These are phyloP conservation scores for Phytophthora uliginosa DNA, from an alignment of 352 stramenopile species.

Conservation along the genomic window DNA sequence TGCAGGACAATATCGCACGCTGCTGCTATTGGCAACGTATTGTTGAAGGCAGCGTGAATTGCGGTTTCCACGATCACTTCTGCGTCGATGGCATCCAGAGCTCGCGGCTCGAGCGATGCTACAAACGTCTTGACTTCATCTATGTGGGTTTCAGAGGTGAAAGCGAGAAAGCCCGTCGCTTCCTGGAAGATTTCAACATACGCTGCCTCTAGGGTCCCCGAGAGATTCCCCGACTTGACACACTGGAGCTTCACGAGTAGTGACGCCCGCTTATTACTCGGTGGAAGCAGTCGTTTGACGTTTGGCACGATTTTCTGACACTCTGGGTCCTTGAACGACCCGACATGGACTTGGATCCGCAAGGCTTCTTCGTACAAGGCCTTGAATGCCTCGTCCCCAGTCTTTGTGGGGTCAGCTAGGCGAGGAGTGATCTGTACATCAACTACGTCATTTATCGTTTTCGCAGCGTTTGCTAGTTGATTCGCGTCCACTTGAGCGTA, in stretches of 20 bases:
- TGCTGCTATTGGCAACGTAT: slow-evolving; percentile 39
- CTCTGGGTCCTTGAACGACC: slow-evolving; percentile 78
- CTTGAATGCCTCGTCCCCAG: slow-evolving; percentile 31
- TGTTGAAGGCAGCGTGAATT: slow-evolving; percentile 59
- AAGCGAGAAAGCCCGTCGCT: slow-evolving; percentile 51
- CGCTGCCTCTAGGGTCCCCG: slow-evolving; percentile 46
- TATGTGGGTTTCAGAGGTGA: slow-evolving; percentile 38
- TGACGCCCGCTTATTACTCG: slow-evolving; percentile 50
- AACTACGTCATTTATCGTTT: slow-evolving; percentile 73
- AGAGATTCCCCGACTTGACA: slow-evolving; percentile 62
- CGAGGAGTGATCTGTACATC: slow-evolving; percentile 68
- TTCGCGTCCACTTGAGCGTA: slow-evolving; percentile 78
- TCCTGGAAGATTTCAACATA: slow-evolving; percentile 79
- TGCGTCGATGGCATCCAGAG: slow-evolving; percentile 50
- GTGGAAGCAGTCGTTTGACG: slow-evolving; percentile 55
- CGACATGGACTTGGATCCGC: slow-evolving; percentile 74
- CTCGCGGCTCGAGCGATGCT: slow-evolving; percentile 35
- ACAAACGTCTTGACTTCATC: slow-evolving; percentile 52
- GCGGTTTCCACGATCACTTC: slow-evolving; percentile 70
- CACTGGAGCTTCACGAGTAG: slow-evolving; percentile 77
- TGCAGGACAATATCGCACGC: slow-evolving; percentile 63
- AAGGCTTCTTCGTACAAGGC: slow-evolving; percentile 76
- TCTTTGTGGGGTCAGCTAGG: slow-evolving; percentile 37
- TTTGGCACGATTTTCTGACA: slow-evolving; percentile 80
- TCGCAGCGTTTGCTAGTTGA: slow-evolving; percentile 62